Conservation (phyloP, 257 asterid species). For the Rubia yunnanensis region DNA sequence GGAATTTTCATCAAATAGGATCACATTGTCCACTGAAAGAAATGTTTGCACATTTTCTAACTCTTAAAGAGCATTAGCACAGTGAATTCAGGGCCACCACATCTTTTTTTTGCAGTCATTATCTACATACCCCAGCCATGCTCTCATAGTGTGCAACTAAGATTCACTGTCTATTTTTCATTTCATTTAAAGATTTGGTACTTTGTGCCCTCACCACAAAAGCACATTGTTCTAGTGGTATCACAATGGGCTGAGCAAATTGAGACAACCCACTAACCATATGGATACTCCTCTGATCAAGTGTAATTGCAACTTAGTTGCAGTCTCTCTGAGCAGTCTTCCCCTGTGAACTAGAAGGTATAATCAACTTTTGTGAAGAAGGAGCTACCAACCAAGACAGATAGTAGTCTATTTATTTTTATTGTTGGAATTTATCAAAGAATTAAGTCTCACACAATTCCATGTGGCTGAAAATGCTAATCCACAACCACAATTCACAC, state of each 20-base stretch:
- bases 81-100: too few relatives aligned
- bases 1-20: too few relatives aligned
- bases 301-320: conserved; percentile 67
- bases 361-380: background rate
- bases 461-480: background rate
- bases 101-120: too few relatives aligned
- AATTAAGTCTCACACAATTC: background rate
- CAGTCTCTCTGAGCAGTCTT: conserved; percentile 69
- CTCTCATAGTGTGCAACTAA: too few relatives aligned
- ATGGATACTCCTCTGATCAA: conserved; percentile 46
- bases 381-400: background rate
- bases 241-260: conserved; percentile 83
- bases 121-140: too few relatives aligned
- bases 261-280: conserved; percentile 88
- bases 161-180: too few relatives aligned
- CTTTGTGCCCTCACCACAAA: conserved; percentile 94
- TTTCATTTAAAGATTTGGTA: too few relatives aligned
- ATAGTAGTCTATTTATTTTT: background rate
- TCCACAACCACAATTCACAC: background rate
- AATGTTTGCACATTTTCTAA: too few relatives aligned
- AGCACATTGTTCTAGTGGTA: conserved; percentile 88
- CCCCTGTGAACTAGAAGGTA: conserved; percentile 39
- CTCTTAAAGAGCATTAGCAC: too few relatives aligned
- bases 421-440: background rate
- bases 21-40: too few relatives aligned